Base-by-base conservation (phyloP, 116 monocot species). In the Trichopus zeylanicus region DNA sequence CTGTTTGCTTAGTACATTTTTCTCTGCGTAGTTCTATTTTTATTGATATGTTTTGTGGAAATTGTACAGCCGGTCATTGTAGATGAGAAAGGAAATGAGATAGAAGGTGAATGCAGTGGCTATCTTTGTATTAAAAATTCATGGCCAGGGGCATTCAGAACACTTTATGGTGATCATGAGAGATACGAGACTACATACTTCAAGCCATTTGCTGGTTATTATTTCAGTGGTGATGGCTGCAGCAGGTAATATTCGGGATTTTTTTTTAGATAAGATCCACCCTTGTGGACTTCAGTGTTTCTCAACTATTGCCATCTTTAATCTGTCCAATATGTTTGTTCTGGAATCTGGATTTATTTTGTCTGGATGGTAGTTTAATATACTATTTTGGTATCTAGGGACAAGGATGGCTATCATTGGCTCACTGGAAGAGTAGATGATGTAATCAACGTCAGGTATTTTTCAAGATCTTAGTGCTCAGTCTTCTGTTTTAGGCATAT, bases 391-490 rank as follows among this genome's bases (percentile, higher is more conserved):
- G 31, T 62, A 13, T 26, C 53, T 42, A 88, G 92, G 83, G 99
- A 99, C 72, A 71, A 74, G 33, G 85, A 99, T 78, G 92, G 92
- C 24, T 99, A 92, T 57, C 52, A 85, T 55, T 99, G 88, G 85
- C 83, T 99, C 23, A 99, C 99, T 18, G 92, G 99, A 72, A 83
- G 99, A 71, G 88, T 99, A 67, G 99, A 99, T 70, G 92, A 99
- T 83, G 92, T 92, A 31, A 99, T 92, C 35, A 99, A 92, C 51
- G 88, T 92, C 74, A 99, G 92, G 99, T 99, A 81, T 67, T 2
- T 67, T 54, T 42, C 48, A 33, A 1, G 26, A 11, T 34, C 37
- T 46, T n/a, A 9, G n/a, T 42, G 38, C 19, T n/a, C 6, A 42
- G n/a, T n/a, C n/a, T 1, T 39, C 42, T 16, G n/a, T 42, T 42